Evolutionary conservation across 805 yeast genomes (phyloP), one percentile per base, ranked within the genome.

Genomic region (Cyberlindnera euphorbiiphila): DNA sequence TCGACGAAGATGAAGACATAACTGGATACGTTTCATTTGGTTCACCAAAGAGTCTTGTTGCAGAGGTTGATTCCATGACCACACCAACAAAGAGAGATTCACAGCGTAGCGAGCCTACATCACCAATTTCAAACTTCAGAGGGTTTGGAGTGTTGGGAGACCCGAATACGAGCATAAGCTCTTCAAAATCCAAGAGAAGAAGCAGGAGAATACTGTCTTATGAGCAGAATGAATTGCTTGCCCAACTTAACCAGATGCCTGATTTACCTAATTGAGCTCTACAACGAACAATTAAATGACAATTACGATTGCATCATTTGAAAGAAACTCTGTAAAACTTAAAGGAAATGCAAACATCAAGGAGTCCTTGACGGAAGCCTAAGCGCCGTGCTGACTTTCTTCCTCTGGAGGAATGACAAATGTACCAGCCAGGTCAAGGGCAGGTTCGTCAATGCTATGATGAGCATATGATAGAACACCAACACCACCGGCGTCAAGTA

Each of bases 401-500:
- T 80, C 83, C 42, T 75, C 82, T 9, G 75, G 76, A 11, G 87
- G 91, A 11, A 83, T 80, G 7, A 68, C 67, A 51, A 86, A 87
- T 0, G 94, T 91, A 32, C 95, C 95, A 3, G 95, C 84, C 42
- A 91, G 68, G 34, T 71, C 76, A 40, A 91, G 59, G 0, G 96
- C 96, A 4, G 97, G 97, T 62, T 91, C 97, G 25, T 81, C 71
- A 39, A 85, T 71, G 57, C 72, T 79, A 55, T 81, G 78, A 60
- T 89, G 98, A 53, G 86, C 94, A 60, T 89, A 89, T 47, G 93
- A 79, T 55, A 91, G 68, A 2, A 88, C 95, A 44, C 96, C 96
- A 28, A 87, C 85, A 29, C 96, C 97, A 47, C 97, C 96, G 19
- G 98, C 95, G 57, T 91, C 96, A 49, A 91, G 67, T 59, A 91